phyloP scores from a whole-genome alignment of 2,329 filamentous ascomycete genomes.

The Cladosporium halotolerans region DNA sequence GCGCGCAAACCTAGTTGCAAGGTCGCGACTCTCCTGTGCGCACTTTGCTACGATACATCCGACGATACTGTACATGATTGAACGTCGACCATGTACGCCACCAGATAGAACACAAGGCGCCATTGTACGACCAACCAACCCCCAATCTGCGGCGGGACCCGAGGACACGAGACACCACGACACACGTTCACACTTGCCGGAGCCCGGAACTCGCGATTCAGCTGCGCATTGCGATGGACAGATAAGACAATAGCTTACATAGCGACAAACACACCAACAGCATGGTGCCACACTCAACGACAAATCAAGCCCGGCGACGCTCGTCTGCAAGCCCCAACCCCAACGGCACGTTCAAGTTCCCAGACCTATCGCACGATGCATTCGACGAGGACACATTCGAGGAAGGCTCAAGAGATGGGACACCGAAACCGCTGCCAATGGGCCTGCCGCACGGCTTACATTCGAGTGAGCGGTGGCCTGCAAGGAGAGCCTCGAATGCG shows the following conservation, averaged over 20 bases:
- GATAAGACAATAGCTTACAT: neutral
- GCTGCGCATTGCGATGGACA: constrained; percentile 1
- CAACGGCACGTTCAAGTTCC: constrained; percentile 18
- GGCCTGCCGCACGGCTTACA: constrained; percentile 30
- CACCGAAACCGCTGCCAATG: constrained; percentile 27
- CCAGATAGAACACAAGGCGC: constrained; percentile 8
- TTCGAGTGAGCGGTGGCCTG: constrained; percentile 54
- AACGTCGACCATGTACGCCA: constrained; percentile 3
- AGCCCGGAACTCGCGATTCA: neutral
- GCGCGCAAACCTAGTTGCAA: neutral
- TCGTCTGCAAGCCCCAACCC: constrained; percentile 21
- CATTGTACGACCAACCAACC: constrained; percentile 1
- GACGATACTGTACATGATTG: neutral
- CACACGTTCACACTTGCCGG: neutral
- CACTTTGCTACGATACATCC: too few species aligned
- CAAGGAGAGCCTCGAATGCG: constrained; percentile 33
- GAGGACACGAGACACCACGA: constrained; percentile 8
- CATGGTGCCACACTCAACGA: constrained; percentile 25
- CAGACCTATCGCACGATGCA: constrained; percentile 7
- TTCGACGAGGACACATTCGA: constrained; percentile 1
- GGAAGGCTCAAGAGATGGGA: neutral
- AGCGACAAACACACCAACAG: neutral
- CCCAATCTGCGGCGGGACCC: neutral
- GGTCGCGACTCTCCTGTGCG: neutral
- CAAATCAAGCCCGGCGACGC: constrained; percentile 21